Conservation (phyloP, 768 basidiomycete genomes). For the Rhizopogon rudus region DNA sequence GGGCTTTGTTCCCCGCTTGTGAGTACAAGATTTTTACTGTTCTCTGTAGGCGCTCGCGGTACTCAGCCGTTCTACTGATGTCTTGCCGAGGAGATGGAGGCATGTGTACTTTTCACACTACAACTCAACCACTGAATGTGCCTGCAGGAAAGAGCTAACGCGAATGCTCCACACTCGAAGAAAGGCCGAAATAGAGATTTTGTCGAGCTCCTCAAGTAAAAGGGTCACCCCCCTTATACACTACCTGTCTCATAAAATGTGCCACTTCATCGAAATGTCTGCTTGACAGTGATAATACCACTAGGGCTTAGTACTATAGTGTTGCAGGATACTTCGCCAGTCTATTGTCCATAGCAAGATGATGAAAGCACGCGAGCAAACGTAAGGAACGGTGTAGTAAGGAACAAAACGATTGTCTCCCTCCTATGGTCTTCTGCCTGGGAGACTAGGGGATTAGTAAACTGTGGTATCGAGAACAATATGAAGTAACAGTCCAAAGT, state of each 20-base stretch:
- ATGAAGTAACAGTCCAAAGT: neutral
- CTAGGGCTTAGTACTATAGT: neutral
- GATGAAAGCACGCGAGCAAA: neutral
- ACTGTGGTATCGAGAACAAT: neutral
- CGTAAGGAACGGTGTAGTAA: neutral
- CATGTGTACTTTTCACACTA: conserved; percentile 18
- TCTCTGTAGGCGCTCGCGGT: conserved; percentile 57
- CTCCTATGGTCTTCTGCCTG: too few relatives aligned
- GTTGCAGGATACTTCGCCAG: neutral
- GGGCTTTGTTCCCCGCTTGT: neutral
- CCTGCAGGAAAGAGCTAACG: conserved; percentile 68
- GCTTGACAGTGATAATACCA: conserved; percentile 1
- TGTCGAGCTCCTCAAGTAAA: conserved; percentile 23
- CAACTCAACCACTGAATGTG: conserved; percentile 1
- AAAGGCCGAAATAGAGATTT: conserved; percentile 90
- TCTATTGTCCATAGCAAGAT: too few relatives aligned
- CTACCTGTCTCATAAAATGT: conserved; percentile 23
- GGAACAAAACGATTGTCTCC: too few relatives aligned
- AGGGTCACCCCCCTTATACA: conserved; percentile 15
- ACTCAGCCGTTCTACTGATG: conserved; percentile 37
- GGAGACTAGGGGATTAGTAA: neutral
- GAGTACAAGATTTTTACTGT: neutral
- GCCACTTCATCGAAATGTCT: conserved; percentile 23
- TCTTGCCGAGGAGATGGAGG: conserved; percentile 67
- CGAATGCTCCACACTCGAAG: conserved; percentile 76